Evolutionary conservation across 495 filamentous ascomycete genomes (phyloP).

Genomic region (Tuber microsphaerosporum): DNA sequence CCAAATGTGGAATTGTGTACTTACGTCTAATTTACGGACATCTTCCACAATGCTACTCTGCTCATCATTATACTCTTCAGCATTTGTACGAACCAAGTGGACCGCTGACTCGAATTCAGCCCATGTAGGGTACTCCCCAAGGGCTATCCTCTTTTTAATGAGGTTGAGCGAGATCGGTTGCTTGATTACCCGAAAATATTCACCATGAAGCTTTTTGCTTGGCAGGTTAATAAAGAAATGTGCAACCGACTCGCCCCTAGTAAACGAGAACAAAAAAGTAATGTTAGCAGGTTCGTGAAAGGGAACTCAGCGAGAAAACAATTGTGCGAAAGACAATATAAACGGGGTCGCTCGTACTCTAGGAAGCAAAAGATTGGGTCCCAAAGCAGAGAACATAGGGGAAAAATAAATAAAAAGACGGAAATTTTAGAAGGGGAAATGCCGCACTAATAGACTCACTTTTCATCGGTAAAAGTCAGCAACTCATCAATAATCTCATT

Average conservation of each 20-base stretch:
- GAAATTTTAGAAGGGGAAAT: neutral
- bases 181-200: slow-evolving; percentile 65
- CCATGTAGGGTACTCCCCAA: slow-evolving; percentile 63
- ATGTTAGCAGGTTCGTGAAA: slow-evolving; percentile 20
- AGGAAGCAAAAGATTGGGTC: neutral
- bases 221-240: slow-evolving; percentile 65
- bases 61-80: slow-evolving; percentile 81
- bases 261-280: slow-evolving; percentile 18
- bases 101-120: slow-evolving; percentile 68
- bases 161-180: slow-evolving; percentile 69
- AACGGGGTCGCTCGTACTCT: slow-evolving; percentile 3
- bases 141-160: slow-evolving; percentile 63
- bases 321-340: neutral
- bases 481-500: slow-evolving; percentile 35
- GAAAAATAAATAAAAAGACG: neutral
- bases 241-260: slow-evolving; percentile 60
- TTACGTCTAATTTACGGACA: slow-evolving; percentile 68
- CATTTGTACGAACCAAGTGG: slow-evolving; percentile 75
- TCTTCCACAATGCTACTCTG: slow-evolving; percentile 67
- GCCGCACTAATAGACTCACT: slow-evolving; percentile 23
- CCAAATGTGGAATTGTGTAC: slow-evolving; percentile 22
- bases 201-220: slow-evolving; percentile 54
- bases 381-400: slow-evolving; percentile 5
- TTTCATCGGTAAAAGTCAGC: slow-evolving; percentile 35
- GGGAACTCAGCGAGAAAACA: neutral